Evolutionary conservation across 208 protist species (phyloP), one percentile per base, ranked within the genome.

Genomic region (Angomonas deanei): DNA sequence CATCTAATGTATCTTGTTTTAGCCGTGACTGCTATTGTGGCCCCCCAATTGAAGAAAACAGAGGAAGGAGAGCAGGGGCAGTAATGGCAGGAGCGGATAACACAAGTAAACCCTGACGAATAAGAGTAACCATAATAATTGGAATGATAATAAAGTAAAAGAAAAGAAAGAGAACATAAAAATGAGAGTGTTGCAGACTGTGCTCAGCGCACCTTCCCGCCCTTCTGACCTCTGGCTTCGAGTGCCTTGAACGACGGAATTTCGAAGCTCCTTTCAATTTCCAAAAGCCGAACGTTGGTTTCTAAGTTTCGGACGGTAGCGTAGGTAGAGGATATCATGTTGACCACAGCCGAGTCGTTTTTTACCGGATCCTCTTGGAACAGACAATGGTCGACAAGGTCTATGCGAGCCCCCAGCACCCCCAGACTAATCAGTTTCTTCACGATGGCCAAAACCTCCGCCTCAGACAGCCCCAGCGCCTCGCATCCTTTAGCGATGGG

Each of bases 101-200:
- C n/a, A n/a, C n/a, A n/a, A n/a, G n/a, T n/a, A n/a, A n/a, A n/a
- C n/a, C n/a, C n/a, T n/a, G n/a, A n/a, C n/a, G n/a, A n/a, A n/a
- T n/a, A n/a, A n/a, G n/a, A n/a, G n/a, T n/a, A n/a, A n/a, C n/a
- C n/a, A n/a, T n/a, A n/a, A n/a, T n/a, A n/a, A n/a, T n/a, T n/a
- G n/a, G n/a, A 48, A 23, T 38, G 26, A 65, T 28, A 65, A 56
- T 27, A 56, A n/a, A 58, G 21, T 21, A 49, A 61, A 68, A 68
- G 61, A 49, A 66, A 67, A 66, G 56, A 70, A 56, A 28, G 15
- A 63, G 6, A 32, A n/a, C 17, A 53, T 53, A 36, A 10, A 61
- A 23, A 48, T 26, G 8, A 66, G 50, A 8, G 13, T n/a, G n/a
- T n/a, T n/a, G n/a, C n/a, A n/a, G n/a, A n/a, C n/a, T n/a, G n/a